Conservation (phyloP, 306 rosid genomes). For the Heteromeles arbutifolia region DNA sequence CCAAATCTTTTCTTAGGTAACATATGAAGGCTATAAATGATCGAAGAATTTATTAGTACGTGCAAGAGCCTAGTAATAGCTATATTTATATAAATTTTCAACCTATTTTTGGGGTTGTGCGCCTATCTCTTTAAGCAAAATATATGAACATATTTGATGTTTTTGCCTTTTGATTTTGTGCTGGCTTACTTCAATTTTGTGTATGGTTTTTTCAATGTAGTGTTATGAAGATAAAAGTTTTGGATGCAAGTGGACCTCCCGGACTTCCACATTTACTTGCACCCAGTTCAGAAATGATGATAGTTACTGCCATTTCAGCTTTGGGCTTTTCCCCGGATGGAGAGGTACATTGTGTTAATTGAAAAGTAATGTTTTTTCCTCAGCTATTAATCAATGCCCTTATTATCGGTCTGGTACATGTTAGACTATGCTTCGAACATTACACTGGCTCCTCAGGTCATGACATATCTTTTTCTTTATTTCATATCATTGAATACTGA, state of each 20-base stretch:
- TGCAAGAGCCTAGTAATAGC: neutral
- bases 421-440: neutral
- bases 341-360: slow-evolving; percentile 52
- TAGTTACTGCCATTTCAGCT: slow-evolving; percentile 73
- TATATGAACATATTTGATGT: neutral
- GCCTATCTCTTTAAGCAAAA: neutral
- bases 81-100: neutral
- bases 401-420: neutral
- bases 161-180: neutral
- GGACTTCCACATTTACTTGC: slow-evolving; percentile 94
- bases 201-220: slow-evolving; percentile 36
- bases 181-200: slow-evolving; percentile 9
- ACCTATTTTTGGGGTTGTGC: neutral
- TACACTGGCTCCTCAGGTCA: neutral
- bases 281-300: slow-evolving; percentile 44
- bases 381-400: neutral
- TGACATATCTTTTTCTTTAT: neutral
- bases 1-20: too few species aligned
- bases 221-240: slow-evolving; percentile 68
- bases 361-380: neutral
- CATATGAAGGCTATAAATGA: too few species aligned
- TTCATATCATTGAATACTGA: neutral
- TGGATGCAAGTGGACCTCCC: slow-evolving; percentile 98
- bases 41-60: neutral
- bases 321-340: slow-evolving; percentile 98